A percentile compares a stretch with the other conserved stretches of the same genome.
These are phyloP conservation scores for Wallacemonas sp. DNA, from an alignment of 208 protist species.

Conservation along the genomic window DNA sequence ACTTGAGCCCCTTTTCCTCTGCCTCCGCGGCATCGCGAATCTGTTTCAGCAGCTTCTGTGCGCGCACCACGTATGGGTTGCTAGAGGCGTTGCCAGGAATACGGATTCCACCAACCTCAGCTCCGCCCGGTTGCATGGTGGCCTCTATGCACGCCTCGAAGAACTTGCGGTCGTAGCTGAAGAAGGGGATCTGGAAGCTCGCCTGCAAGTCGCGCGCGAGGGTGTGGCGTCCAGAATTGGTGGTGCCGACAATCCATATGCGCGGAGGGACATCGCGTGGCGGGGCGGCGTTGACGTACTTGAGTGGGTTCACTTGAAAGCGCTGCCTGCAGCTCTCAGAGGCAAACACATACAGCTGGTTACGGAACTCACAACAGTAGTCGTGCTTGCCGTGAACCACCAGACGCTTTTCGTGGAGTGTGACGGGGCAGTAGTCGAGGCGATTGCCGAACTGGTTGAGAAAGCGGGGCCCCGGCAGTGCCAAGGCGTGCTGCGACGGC, in stretches of 20 bases:
- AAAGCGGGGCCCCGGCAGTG: constrained; percentile 53
- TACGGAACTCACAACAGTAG: constrained; percentile 50
- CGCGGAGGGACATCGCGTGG: constrained; percentile 62
- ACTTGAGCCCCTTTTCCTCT: constrained; percentile 54
- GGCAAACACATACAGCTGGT: constrained; percentile 80
- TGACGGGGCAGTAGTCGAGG: constrained; percentile 86
- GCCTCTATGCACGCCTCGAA: constrained; percentile 79
- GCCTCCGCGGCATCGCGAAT: constrained; percentile 56
- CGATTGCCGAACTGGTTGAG: constrained; percentile 81
- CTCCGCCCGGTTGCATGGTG: constrained; percentile 46
- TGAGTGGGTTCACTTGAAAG: constrained; percentile 73
- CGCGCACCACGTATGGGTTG: constrained; percentile 53
- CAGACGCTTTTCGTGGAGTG: constrained; percentile 61
- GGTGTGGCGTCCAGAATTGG: constrained; percentile 69
- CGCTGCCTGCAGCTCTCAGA: constrained; percentile 45
- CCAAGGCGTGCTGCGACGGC: constrained; percentile 29
- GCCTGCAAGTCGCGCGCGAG: constrained; percentile 53
- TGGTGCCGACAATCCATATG: constrained; percentile 78
- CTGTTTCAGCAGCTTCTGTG: constrained; percentile 48
- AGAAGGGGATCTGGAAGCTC: constrained; percentile 65
- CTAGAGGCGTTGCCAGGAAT: constrained; percentile 43
- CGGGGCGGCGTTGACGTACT: constrained; percentile 45
- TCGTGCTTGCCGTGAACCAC: constrained; percentile 71
- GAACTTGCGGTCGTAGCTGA: constrained; percentile 69
- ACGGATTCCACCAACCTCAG: constrained; percentile 52